Evolutionary conservation across 2,329 filamentous ascomycete species (phyloP).

Genomic region (Fusarium continuum): DNA sequence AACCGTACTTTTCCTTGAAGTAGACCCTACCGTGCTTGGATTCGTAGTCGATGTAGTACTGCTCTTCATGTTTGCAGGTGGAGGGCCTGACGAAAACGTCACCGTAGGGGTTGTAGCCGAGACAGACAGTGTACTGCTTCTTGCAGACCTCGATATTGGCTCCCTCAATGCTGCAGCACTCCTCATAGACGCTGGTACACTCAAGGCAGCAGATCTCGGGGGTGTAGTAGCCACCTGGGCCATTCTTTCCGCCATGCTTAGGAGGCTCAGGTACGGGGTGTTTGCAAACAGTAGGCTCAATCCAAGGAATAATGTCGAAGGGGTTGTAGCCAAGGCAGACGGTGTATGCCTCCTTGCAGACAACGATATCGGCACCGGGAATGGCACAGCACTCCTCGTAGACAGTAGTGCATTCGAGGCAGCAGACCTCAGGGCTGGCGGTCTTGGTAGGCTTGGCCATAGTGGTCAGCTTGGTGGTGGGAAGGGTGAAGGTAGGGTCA

Average conservation of each 20-base stretch:
- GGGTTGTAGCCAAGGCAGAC: conserved; percentile 28
- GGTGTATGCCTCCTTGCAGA: conserved; percentile 20
- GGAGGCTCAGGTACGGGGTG: neutral
- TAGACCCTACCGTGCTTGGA: conserved; percentile 10
- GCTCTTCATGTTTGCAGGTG: conserved; percentile 27
- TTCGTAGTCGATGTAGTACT: conserved; percentile 27
- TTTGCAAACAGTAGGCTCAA: conserved; percentile 27
- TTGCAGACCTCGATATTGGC: conserved; percentile 15
- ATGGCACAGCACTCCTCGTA: conserved; percentile 20
- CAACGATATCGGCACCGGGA: neutral
- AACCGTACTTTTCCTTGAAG: conserved; percentile 13
- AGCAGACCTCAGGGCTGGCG: conserved; percentile 11
- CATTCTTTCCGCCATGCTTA: neutral
- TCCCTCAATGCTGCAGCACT: conserved; percentile 11
- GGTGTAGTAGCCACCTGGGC: conserved; percentile 10
- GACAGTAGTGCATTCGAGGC: conserved; percentile 21
- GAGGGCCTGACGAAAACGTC: conserved; percentile 1
- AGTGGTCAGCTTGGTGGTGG: no score
- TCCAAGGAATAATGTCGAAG: conserved; percentile 4
- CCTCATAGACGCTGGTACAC: conserved; percentile 27
- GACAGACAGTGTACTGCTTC: conserved; percentile 15
- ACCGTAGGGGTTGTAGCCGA: conserved; percentile 28
- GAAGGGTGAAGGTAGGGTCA: no score
- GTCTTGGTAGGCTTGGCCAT: conserved; percentile 9
- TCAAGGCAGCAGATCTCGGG: conserved; percentile 19